phyloP scores from a whole-genome alignment of 2,329 filamentous ascomycete species.

The Phyllosticta ampelicida region DNA sequence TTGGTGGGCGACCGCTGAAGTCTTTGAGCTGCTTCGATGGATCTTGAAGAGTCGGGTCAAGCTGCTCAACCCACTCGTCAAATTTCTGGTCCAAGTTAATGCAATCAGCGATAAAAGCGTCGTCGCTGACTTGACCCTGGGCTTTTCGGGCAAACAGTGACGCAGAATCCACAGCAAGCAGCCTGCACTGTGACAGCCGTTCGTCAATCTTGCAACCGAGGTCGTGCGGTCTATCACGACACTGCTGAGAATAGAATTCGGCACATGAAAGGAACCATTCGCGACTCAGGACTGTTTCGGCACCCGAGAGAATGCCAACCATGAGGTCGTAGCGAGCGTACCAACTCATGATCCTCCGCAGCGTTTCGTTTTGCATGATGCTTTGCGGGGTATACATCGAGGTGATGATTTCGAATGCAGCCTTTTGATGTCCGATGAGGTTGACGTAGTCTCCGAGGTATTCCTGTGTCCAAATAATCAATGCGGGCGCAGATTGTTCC shows the following conservation, averaged over 20 bases:
- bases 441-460: conserved; percentile 94
- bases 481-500: conserved; percentile 8
- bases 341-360: conserved; percentile 72
- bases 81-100: conserved; percentile 33
- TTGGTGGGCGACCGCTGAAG: conserved; percentile 44
- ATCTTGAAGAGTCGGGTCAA: conserved; percentile 54
- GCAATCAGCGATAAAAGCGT: conserved; percentile 55
- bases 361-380: conserved; percentile 58
- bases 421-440: conserved; percentile 82
- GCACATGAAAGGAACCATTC: conserved; percentile 66
- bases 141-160: conserved; percentile 61
- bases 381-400: conserved; percentile 68
- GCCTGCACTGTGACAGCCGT: conserved; percentile 53
- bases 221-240: conserved; percentile 49
- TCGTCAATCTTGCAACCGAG: conserved; percentile 57
- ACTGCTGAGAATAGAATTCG: conserved; percentile 51
- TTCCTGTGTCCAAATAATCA: conserved; percentile 47
- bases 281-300: conserved; percentile 58
- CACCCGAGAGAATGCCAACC: conserved; percentile 70
- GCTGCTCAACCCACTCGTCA: conserved; percentile 34
- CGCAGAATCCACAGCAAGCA: conserved; percentile 72
- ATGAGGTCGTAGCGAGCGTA: conserved; percentile 83
- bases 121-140: conserved; percentile 51
- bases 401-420: conserved; percentile 70
- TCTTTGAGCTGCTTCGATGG: conserved; percentile 52